Percentiles rank a stretch among this genome's conserved stretches.
Conservation (phyloP, 176 grass and related monocot genomes). For the Oryza brachyantha region DNA sequence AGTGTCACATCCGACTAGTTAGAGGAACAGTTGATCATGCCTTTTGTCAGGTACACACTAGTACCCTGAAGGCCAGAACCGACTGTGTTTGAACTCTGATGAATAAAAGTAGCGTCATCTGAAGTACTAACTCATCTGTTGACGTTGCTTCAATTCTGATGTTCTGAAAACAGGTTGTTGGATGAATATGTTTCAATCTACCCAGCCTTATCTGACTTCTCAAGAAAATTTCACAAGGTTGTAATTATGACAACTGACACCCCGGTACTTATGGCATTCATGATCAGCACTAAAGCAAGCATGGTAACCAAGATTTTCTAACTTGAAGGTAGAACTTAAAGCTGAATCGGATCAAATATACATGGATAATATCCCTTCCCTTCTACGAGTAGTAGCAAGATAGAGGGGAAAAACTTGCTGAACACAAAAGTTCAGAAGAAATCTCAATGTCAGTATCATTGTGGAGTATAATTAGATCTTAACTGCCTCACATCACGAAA, state of each 20-base stretch:
- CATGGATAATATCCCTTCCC: background rate
- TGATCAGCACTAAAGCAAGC: background rate
- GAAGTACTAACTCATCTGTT: background rate
- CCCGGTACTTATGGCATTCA: background rate
- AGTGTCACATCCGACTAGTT: background rate
- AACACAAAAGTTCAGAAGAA: conserved; percentile 4
- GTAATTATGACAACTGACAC: background rate
- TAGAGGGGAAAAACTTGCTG: background rate
- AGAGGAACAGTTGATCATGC: background rate
- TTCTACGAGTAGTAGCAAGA: no score
- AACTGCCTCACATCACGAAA: background rate
- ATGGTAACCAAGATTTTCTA: background rate
- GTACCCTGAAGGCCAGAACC: background rate
- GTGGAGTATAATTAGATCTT: background rate
- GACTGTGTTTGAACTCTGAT: background rate
- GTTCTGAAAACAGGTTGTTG: background rate
- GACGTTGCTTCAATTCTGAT: background rate
- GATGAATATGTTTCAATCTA: background rate
- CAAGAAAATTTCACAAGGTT: background rate
- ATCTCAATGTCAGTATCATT: background rate
- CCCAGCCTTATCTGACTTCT: background rate
- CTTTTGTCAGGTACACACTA: background rate
- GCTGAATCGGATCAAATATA: background rate
- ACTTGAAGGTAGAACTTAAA: background rate
- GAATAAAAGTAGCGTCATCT: background rate